A percentile compares a stretch with the other conserved stretches of the same genome.
These are phyloP conservation scores for Lunularia cruciata DNA, from an alignment of 225 moss, liverwort and hornwort species.

Conservation along the genomic window DNA sequence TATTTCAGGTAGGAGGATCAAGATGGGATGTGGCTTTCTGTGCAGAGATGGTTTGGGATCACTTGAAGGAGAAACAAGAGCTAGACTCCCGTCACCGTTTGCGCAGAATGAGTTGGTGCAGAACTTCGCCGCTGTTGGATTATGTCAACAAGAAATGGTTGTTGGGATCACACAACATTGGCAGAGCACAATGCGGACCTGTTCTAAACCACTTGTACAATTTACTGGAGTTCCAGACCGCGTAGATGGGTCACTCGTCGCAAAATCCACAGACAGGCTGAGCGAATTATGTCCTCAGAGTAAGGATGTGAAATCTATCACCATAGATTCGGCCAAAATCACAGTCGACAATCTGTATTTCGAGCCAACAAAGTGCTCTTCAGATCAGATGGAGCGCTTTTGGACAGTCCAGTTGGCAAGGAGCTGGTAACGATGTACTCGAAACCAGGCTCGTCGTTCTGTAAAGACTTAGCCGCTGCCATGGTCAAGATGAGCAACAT, in stretches of 20 bases:
- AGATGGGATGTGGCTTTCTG: background rate
- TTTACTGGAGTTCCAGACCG: no score
- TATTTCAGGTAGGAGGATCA: background rate
- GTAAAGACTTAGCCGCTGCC: background rate
- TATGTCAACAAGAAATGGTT: slow-evolving; percentile 2
- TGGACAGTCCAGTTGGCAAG: background rate
- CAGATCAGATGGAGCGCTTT: background rate
- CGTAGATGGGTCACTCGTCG: background rate
- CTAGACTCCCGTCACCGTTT: background rate
- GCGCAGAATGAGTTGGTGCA: no score
- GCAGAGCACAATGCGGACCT: background rate
- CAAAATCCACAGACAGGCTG: background rate
- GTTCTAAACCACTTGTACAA: no score
- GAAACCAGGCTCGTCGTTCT: slow-evolving; percentile 10
- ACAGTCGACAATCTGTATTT: slow-evolving; percentile 14
- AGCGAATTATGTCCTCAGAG: background rate
- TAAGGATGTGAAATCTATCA: background rate
- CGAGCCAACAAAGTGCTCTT: slow-evolving; percentile 12
- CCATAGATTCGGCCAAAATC: slow-evolving; percentile 9
- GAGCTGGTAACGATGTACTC: slow-evolving; percentile 17
- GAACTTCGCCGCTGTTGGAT: no score
- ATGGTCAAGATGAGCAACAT: slow-evolving; percentile 23
- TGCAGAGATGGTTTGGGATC: slow-evolving; percentile 14
- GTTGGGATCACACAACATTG: slow-evolving; percentile 13
- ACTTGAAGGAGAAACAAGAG: background rate